Evolutionary conservation across 148 eudicot species (phyloP), one percentile per base, ranked within the genome.

Genomic region (Polygonum maritimum): DNA sequence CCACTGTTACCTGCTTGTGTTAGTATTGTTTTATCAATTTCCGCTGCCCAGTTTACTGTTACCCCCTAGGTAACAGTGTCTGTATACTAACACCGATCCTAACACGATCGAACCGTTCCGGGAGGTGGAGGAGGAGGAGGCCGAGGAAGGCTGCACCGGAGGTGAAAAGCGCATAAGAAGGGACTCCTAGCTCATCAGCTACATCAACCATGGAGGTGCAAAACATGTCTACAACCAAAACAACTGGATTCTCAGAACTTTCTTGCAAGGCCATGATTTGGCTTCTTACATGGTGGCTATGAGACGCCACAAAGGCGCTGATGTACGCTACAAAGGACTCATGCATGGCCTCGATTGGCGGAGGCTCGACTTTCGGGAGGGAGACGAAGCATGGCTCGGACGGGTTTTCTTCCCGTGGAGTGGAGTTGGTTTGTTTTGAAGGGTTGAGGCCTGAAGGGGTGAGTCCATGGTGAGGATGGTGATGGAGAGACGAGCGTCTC

Each of bases 131-230:
- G 21, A 76, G 55, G 21, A 26, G 5, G 52, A 39, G 55, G 4
- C 70, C 40, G 12, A 76, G 78, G 5, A 62, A 38, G 70, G 65
- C 74, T 8, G 75, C 71, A 18, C 63, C 62, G 0, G 81, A 72
- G 21, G 85, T 75, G 78, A 60, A 80, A 73, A 80, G 80, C 16
- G 77, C 45, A 15, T 77, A 80, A 16, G 80, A 67, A 4, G 85
- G 83, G 45, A 83, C 47, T 2, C 76, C 76, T 16, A 80, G 33
- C 49, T 83, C 79, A 19, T 55, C 39, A 2, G 81, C 86, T 54
- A 83, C 71, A 51, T 80, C 86, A 3, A 80, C 54, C 71, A 83
- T 71, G 14, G 71, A 71, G 3, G 83, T 78, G 45, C 86, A 80
- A 62, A 83, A 69, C 81, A 80, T 51, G 67, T 80, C 83, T 2